Base-by-base conservation (phyloP, 306 rosid genomes). In the Amphicarpaea edgeworthii region DNA sequence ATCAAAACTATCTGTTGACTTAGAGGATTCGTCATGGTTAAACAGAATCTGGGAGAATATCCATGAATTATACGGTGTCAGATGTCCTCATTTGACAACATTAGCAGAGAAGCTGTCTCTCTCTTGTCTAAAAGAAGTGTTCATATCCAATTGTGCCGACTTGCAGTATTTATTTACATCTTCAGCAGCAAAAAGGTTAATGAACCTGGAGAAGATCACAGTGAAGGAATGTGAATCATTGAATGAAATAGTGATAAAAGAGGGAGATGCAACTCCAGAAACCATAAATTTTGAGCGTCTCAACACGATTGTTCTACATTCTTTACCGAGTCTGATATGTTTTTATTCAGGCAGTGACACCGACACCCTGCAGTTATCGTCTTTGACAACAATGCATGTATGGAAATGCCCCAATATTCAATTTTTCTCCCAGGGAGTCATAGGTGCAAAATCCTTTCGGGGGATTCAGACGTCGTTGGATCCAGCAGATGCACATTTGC, bases 301-400 rank as follows among this genome's bases (percentile, higher is more conserved):
- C 1, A 0, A 1, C 0, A 3, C 0, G 4, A 14, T 41, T 12
- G 0, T 0, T 3, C 47, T 82, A 8, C 0, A 12, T 3, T 19
- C 32, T 23, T 59, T 70, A 12, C 1, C 75, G 23, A 71, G 28
- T 14, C 23, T 72, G 16, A 28, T 8, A 14, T 51, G 43, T 40
- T 79, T 79, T 64, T 54, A 19, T 42, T 53, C 38, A 0, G 79
- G 79, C 12, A 45, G 7, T 19, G 66, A 16, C 50, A 24, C 17
- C 12, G 66, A 16, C 50, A 24, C 17, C 12, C 55, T 79, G 60
- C 16, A 28, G 2, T 64, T 76, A n/a, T 51, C 55, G 0, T 63
- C 76, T 70, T 10, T 75, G 55, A 14, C 8, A 4, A 1, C 4
- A 3, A 15, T 82, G 57, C 1, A 14, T 2, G 26, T 82, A 2